A percentile compares a stretch with the other conserved stretches of the same genome.
Conservation (phyloP, 2,329 filamentous ascomycete genomes). For the Rutstroemia sp. region DNA sequence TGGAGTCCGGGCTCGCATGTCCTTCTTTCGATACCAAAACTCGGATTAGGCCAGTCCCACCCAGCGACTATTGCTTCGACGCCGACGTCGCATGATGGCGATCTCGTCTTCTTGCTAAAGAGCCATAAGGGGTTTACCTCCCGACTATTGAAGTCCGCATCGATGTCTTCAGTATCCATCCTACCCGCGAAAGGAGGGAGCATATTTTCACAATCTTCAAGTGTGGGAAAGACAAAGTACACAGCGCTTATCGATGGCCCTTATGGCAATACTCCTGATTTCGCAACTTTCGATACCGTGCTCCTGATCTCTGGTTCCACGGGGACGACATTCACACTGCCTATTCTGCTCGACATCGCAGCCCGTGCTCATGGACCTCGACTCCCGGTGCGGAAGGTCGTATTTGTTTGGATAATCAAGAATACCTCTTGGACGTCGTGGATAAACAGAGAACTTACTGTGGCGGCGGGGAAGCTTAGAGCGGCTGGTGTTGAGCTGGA, state of each 20-base stretch:
- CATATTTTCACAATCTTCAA: too few species aligned
- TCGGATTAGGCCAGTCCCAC: slow-evolving; percentile 49
- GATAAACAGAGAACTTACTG: slow-evolving; percentile 27
- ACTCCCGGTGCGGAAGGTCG: slow-evolving; percentile 41
- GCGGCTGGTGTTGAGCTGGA: slow-evolving; percentile 41
- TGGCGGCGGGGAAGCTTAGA: slow-evolving; percentile 33
- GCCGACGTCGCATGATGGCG: slow-evolving; percentile 45
- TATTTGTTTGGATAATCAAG: slow-evolving; percentile 47
- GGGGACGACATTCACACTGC: slow-evolving; percentile 52
- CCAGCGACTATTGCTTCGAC: slow-evolving; percentile 52
- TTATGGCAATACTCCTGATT: slow-evolving; percentile 43
- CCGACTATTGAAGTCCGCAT: slow-evolving; percentile 41
- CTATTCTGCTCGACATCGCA: slow-evolving; percentile 38
- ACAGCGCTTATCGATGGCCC: slow-evolving; percentile 48
- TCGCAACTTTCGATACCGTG: slow-evolving; percentile 52
- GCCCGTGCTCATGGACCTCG: slow-evolving; percentile 11
- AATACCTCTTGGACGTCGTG: slow-evolving; percentile 48
- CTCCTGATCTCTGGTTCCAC: slow-evolving; percentile 55
- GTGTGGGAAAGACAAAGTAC: slow-evolving; percentile 14
- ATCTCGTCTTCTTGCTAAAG: slow-evolving; percentile 53
- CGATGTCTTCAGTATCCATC: slow-evolving; percentile 11
- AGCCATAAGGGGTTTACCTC: slow-evolving; percentile 51
- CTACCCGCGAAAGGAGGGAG: not conserved
- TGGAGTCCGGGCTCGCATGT: slow-evolving; percentile 47
- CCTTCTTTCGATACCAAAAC: slow-evolving; percentile 50